These are phyloP conservation scores for Acanthamoeba castellanii DNA, from an alignment of 208 protist genomes.

Conservation along the genomic window DNA sequence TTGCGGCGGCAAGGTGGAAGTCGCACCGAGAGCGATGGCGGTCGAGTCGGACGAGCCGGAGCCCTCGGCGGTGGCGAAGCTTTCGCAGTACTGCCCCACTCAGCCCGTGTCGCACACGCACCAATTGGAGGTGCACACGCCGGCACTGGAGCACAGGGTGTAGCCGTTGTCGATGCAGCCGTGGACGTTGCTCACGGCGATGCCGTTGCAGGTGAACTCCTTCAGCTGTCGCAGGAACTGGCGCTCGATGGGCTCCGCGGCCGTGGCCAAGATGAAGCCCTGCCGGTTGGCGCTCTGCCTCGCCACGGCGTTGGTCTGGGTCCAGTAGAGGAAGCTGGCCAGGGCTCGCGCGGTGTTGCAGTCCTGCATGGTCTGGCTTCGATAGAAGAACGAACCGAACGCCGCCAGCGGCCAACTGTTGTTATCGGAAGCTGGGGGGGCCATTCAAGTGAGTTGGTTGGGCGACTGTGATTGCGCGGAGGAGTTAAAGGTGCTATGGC, in stretches of 20 bases:
- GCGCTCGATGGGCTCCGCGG: not conserved
- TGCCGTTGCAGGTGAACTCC: not conserved
- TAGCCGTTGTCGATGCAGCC: not conserved
- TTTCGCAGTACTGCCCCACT: not conserved
- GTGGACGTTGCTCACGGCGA: not conserved
- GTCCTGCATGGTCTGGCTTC: not conserved
- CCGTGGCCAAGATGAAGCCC: not conserved
- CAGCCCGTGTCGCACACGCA: not conserved
- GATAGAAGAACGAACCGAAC: slow-evolving; percentile 41
- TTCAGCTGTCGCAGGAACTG: not conserved
- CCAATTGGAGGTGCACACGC: not conserved
- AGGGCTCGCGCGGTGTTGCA: not conserved
- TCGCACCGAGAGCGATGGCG: not conserved
- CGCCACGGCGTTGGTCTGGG: not conserved
- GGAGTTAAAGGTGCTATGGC: not conserved
- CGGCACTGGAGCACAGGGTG: not conserved
- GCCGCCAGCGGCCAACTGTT: slow-evolving; percentile 10
- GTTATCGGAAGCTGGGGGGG: not conserved
- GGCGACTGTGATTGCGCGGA: no score
- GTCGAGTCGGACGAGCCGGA: not conserved
- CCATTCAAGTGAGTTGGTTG: not conserved
- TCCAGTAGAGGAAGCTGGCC: not conserved
- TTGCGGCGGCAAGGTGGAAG: not conserved
- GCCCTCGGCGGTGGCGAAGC: no score
- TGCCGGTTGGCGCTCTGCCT: not conserved